These are phyloP conservation scores for Podospora comata DNA, from an alignment of 495 filamentous ascomycete genomes.

Conservation along the genomic window DNA sequence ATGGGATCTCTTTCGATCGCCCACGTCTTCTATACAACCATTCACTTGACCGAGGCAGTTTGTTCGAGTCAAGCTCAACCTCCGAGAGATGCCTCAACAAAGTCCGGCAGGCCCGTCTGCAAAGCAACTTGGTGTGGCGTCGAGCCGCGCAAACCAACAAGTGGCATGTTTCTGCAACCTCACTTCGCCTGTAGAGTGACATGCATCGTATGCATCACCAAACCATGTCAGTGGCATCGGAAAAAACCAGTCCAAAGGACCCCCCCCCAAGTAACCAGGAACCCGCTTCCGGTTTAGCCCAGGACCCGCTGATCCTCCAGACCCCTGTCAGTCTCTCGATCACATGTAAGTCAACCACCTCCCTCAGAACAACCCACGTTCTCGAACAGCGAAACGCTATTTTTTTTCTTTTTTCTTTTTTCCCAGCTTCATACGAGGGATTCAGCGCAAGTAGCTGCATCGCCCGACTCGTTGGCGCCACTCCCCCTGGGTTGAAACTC, in stretches of 20 bases:
- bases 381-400: not conserved
- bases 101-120: not conserved
- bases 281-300: not conserved
- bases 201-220: not conserved
- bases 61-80: not conserved
- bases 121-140: not conserved
- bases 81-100: not conserved
- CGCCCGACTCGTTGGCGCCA: too few relatives aligned
- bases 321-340: not conserved
- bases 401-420: not conserved
- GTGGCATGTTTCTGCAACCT: constrained; percentile 5
- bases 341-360: not conserved
- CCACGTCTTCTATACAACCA: not conserved
- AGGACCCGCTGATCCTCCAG: not conserved
- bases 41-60: not conserved
- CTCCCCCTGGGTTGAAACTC: not conserved
- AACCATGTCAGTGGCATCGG: not conserved
- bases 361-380: not conserved
- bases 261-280: not conserved
- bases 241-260: not conserved
- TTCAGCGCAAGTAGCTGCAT: not conserved
- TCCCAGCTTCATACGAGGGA: not conserved
- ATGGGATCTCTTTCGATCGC: not conserved
- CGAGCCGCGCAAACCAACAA: not conserved
- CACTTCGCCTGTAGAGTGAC: not conserved